Base-by-base conservation (phyloP, 768 basidiomycete genomes). In the Suillus luteus region DNA sequence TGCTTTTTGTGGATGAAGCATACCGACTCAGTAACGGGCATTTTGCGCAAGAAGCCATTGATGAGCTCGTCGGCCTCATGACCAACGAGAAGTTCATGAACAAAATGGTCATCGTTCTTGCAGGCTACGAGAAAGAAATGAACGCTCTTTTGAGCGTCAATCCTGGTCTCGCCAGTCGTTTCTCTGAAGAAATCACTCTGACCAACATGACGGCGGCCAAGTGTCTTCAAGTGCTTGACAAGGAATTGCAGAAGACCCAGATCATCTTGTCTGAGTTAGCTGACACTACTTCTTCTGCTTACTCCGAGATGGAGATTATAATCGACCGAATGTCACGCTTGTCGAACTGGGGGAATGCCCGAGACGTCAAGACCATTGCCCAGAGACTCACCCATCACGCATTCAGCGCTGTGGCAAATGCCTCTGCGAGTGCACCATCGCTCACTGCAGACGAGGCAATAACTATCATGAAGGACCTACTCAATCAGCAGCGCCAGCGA, bases 1-100 rank as follows among this genome's bases (percentile, higher is more conserved):
- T 91, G 3, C 78, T 90, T 0, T 90, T 91, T 75, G 79, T 90
- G 59, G 89, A 90, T 61, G 89, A 91, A 65, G 89, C 89, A 0
- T 91, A 91, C 67, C 78, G 88, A 31, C 78, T 91, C 14, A 72
- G 79, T 9, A 79, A 87, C 55, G 88, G 88, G 0, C 83, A 77
- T 0, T 91, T 89, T 66, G 86, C 88, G 1, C 80, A 87, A 70
- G 90, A 91, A 71, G 90, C 89, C 8, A 81, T 89, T 37, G 90
- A 91, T 70, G 90, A 91, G 66, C 71, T 91, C 33, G 89, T 90
- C 10, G 83, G 82, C 8, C 70, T 86, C 1, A 77, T 91, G 63
- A 91, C 89, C 0, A 78, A 86, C 49, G 82, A 85, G 2, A 76
- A 72, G 48, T 91, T 82, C 76, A 80, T 80, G 66, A 77, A 79